Conservation (phyloP, 805 yeast genomes). For the Wickerhamomyces canadensis region DNA sequence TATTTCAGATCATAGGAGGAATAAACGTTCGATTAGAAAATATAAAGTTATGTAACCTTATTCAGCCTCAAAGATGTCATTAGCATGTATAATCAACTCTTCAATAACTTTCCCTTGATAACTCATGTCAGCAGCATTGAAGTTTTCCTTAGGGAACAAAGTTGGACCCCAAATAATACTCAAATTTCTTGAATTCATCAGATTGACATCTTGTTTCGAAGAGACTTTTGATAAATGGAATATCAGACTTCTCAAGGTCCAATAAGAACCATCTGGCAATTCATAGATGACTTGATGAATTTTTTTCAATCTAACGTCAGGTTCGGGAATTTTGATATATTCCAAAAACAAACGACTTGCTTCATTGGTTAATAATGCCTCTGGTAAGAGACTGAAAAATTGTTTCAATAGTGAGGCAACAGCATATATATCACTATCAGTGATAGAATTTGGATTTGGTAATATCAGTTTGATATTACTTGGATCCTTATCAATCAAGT, state of each 20-base stretch:
- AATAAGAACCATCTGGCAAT: conserved; percentile 91
- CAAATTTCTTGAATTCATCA: conserved; percentile 78
- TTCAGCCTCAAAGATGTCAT: conserved; percentile 71
- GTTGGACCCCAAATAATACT: conserved; percentile 97
- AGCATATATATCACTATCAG: conserved; percentile 78
- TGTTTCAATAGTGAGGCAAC: conserved; percentile 85
- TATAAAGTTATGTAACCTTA: conserved; percentile 6
- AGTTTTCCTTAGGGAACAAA: conserved; percentile 61
- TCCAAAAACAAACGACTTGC: conserved; percentile 58
- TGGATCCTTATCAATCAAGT: conserved; percentile 71
- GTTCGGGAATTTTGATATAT: conserved; percentile 64
- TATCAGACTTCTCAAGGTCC: conserved; percentile 77
- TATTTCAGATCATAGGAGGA: no score
- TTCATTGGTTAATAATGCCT: conserved; percentile 69
- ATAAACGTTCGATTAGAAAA: no score
- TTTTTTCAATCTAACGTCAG: conserved; percentile 56
- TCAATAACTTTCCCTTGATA: conserved; percentile 76
- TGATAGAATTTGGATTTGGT: conserved; percentile 47
- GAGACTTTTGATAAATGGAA: conserved; percentile 81
- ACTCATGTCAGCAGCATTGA: conserved; percentile 67
- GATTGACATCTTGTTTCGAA: conserved; percentile 52
- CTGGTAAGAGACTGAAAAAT: conserved; percentile 82
- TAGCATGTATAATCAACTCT: conserved; percentile 77
- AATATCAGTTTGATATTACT: conserved; percentile 52
- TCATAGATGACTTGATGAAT: conserved; percentile 85